Conservation (phyloP, 495 filamentous ascomycete genomes). For the Hypoxylon fuscum region DNA sequence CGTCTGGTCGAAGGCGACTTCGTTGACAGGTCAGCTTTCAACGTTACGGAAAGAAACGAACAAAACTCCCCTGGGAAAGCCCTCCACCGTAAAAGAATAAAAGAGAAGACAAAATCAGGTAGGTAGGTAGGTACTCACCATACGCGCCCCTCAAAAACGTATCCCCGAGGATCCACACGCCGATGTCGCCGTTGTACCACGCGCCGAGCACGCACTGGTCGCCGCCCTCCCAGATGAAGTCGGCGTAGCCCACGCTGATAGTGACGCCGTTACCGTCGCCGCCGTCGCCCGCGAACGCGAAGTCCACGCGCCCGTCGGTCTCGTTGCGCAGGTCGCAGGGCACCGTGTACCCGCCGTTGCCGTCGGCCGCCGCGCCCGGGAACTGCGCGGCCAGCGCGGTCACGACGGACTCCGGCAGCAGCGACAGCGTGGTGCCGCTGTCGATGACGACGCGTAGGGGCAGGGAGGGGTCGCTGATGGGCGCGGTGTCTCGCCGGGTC, state of each 20-base stretch:
- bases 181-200: conserved; percentile 46
- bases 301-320: conserved; percentile 64
- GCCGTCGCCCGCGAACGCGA: conserved; percentile 55
- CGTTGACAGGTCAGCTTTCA: conserved; percentile 5
- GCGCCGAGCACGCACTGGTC: conserved; percentile 59
- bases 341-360: conserved; percentile 62
- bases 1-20: conserved; percentile 44
- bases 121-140: conserved; percentile 29
- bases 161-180: conserved; percentile 69
- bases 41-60: background rate
- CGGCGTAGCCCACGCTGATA: conserved; percentile 69
- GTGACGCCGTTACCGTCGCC: conserved; percentile 48
- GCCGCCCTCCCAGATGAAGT: conserved; percentile 68
- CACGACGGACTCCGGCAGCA: conserved; percentile 68
- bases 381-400: conserved; percentile 58
- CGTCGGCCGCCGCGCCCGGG: conserved; percentile 63
- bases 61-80: background rate
- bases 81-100: background rate
- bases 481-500: conserved; percentile 8
- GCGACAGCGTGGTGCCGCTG: conserved; percentile 72
- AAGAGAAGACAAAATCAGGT: too few species aligned
- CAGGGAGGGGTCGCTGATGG: conserved; percentile 44
- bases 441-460: conserved; percentile 69
- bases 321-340: conserved; percentile 66
- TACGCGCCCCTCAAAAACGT: conserved; percentile 80